Evolutionary conservation across 164 flowering plant species (phyloP), one percentile per base, ranked within the genome.

Genomic region (Euptelea pleiosperma): DNA sequence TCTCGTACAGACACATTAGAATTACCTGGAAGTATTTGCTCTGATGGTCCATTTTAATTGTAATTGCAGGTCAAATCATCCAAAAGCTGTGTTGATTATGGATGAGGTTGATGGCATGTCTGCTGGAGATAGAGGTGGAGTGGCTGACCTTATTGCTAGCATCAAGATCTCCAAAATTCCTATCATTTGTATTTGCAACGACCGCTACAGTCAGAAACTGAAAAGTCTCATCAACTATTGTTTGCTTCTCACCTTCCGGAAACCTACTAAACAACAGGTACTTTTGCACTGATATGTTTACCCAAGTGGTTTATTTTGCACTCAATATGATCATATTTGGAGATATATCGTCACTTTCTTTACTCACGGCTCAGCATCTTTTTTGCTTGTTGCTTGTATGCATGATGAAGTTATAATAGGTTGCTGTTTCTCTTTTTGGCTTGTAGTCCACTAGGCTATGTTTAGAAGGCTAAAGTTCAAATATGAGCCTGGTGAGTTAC

Each of bases 81-180:
- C 71, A 21, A 89, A 84, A 62, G 66, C 93, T 63, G 96, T 92
- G 14, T 78, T 93, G 42, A 86, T 93, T 47, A 93, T 93, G 98
- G 98, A 93, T 76, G 98, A 93, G 75, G 98, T 93, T 64, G 98
- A 93, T 83, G 98, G 98, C 18, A 93, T 93, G 98, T 93, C 98
- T 71, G 92, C 94, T 75, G 98, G 98, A 61, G 98, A 93, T 76
- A 77, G 98, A 75, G 98, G 97, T 52, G 98, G 98, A 33, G 80
- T 90, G 46, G 92, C 97, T 65, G 98, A 93, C 74, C 91, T 93
- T 63, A 87, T 93, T 71, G 86, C 94, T 40, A 90, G 96, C 78
- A 93, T 93, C 67, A 90, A 90, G 69, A 77, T 83, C 34, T 86
- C 98, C 33, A 93, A 86, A 77, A 78, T 93, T 73, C 98, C 98